phyloP scores from a whole-genome alignment of 129 eudicot genomes.

The Flaveria linearis region DNA sequence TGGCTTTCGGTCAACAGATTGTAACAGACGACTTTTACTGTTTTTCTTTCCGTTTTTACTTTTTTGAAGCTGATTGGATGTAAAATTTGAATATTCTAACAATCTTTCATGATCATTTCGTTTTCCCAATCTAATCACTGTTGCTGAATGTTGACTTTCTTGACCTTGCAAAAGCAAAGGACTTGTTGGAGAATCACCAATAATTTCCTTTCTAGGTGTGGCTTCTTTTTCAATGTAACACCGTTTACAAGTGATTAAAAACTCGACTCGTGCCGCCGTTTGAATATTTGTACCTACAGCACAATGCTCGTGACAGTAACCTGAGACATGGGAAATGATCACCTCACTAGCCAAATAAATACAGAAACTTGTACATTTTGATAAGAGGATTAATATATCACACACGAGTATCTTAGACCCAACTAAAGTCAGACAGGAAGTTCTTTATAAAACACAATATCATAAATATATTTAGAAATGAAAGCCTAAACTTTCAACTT shows the following conservation, averaged over 20 bases:
- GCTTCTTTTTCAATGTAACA: conserved; percentile 48
- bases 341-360: neutral
- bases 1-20: conserved; percentile 35
- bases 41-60: conserved; percentile 41
- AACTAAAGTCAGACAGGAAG: neutral
- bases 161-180: conserved; percentile 73
- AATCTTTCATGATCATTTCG: conserved; percentile 36
- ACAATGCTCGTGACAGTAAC: conserved; percentile 82
- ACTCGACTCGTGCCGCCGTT: conserved; percentile 46
- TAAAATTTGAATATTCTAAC: conserved; percentile 32
- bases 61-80: conserved; percentile 11
- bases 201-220: conserved; percentile 32
- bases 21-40: conserved; percentile 19
- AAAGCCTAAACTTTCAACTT: neutral
- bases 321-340: conserved; percentile 31
- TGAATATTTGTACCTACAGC: conserved; percentile 49
- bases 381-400: neutral
- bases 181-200: conserved; percentile 71
- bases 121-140: conserved; percentile 36
- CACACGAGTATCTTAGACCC: neutral
- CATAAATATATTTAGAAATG: neutral
- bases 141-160: conserved; percentile 49
- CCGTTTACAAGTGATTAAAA: conserved; percentile 56
- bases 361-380: neutral
- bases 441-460: neutral